These are phyloP conservation scores for Carallia pectinifolia DNA, from an alignment of 345 rosid genomes.

Conservation along the genomic window DNA sequence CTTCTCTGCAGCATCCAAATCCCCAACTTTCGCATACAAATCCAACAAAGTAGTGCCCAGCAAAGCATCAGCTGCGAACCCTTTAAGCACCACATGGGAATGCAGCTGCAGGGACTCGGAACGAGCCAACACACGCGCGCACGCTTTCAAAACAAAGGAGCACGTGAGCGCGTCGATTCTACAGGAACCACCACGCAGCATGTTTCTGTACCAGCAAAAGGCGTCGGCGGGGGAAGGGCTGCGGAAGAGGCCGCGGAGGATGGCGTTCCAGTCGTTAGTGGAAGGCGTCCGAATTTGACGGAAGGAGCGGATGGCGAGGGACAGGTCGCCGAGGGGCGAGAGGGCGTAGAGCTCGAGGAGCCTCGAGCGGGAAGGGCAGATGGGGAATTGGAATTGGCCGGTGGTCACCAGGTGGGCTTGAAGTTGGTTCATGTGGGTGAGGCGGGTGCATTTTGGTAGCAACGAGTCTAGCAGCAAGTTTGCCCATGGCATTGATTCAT, in stretches of 20 bases:
- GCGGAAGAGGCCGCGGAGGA: slow-evolving; percentile 69
- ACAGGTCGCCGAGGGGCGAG: slow-evolving; percentile 49
- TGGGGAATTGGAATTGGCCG: slow-evolving; percentile 45
- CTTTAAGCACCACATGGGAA: slow-evolving; percentile 45
- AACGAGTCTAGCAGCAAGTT: slow-evolving; percentile 38
- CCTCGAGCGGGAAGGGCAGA: slow-evolving; percentile 52
- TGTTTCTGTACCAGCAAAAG: slow-evolving; percentile 53
- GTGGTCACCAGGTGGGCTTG: slow-evolving; percentile 62
- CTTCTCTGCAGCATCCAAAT: slow-evolving; percentile 43
- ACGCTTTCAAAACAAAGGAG: slow-evolving; percentile 76
- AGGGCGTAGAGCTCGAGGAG: slow-evolving; percentile 73
- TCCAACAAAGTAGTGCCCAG: slow-evolving; percentile 78
- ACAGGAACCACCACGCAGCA: slow-evolving; percentile 38
- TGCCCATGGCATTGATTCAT: slow-evolving; percentile 18
- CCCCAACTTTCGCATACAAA: slow-evolving; percentile 61
- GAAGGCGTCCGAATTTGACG: slow-evolving; percentile 46
- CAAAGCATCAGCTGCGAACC: slow-evolving; percentile 62
- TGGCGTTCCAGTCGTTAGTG: slow-evolving; percentile 83
- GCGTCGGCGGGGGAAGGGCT: slow-evolving; percentile 53
- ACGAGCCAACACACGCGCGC: slow-evolving; percentile 58
- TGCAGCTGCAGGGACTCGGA: slow-evolving; percentile 58
- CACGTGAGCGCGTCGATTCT: slow-evolving; percentile 76
- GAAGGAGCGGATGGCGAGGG: slow-evolving; percentile 53
- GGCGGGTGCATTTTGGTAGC: slow-evolving; percentile 39
- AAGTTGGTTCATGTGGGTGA: slow-evolving; percentile 59